phyloP scores from a whole-genome alignment of 2,329 filamentous ascomycete species.

The Talaromyces rugulosus region DNA sequence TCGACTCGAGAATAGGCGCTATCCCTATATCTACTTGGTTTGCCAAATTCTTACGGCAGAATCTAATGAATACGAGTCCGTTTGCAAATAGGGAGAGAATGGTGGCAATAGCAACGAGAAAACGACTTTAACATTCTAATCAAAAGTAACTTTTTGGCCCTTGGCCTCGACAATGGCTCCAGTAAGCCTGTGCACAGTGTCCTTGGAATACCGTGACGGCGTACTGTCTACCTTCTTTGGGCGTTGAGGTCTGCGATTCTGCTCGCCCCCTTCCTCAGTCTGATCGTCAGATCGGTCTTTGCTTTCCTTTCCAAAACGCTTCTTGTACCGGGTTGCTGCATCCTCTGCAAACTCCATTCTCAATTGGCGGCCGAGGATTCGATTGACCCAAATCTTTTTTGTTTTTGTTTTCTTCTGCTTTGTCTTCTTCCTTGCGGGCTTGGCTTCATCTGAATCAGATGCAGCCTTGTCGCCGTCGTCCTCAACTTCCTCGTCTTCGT shows the following conservation, averaged over 20 bases:
- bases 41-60: not conserved
- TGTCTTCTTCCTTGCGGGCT: constrained; percentile 14
- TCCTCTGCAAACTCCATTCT: constrained; percentile 95
- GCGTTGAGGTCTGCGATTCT: constrained; percentile 17
- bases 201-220: constrained; percentile 45
- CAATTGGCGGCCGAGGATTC: constrained; percentile 71
- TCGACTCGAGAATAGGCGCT: too few relatives aligned
- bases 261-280: constrained; percentile 17
- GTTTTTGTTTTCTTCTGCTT: constrained; percentile 24
- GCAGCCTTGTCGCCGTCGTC: constrained; percentile 44
- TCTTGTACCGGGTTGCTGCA: constrained; percentile 82
- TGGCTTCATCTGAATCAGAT: constrained; percentile 24
- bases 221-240: constrained; percentile 25
- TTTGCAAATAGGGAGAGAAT: not conserved
- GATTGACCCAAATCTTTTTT: constrained; percentile 73
- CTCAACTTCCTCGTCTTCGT: constrained; percentile 47
- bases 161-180: constrained; percentile 73
- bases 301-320: constrained; percentile 77
- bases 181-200: constrained; percentile 61
- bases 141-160: constrained; percentile 80
- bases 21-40: not conserved
- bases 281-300: constrained; percentile 23
- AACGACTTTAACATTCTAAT: constrained; percentile 38
- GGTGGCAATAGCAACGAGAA: not conserved
- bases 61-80: not conserved